Evolutionary conservation across 176 grass and related monocot genomes (phyloP).

Genomic region (Oryza rufipogon): DNA sequence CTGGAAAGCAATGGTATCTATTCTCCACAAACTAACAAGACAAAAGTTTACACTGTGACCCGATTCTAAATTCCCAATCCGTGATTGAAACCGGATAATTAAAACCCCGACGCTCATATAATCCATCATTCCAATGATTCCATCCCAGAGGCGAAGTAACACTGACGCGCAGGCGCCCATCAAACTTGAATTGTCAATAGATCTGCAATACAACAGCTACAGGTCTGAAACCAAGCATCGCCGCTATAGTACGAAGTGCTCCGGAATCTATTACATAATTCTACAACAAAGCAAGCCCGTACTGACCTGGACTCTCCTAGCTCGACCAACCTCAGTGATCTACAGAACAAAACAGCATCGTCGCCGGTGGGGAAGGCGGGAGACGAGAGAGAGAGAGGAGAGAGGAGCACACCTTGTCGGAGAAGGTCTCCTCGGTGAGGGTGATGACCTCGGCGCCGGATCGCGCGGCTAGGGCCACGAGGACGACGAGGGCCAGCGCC

Average conservation of each 20-base stretch:
- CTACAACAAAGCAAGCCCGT: not conserved
- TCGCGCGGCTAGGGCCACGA: slow-evolving; percentile 9
- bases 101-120: not conserved
- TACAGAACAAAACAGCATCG: not conserved
- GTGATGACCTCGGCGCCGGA: slow-evolving; percentile 75
- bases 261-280: not conserved
- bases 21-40: slow-evolving; percentile 3
- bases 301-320: not conserved
- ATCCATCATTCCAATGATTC: not conserved
- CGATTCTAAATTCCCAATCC: not conserved
- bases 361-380: not conserved
- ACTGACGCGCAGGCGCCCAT: not conserved
- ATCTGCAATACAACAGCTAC: slow-evolving; percentile 2
- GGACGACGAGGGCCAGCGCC: slow-evolving; percentile 8
- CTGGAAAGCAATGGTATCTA: not conserved
- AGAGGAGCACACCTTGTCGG: slow-evolving; percentile 76
- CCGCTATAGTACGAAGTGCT: not conserved
- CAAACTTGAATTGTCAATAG: not conserved
- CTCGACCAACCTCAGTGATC: not conserved
- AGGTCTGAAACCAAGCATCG: not conserved
- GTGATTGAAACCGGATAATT: not conserved
- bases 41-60: not conserved
- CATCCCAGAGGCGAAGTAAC: not conserved
- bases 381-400: not conserved
- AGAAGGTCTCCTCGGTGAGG: slow-evolving; percentile 88